phyloP scores from a whole-genome alignment of 352 stramenopile genomes.

The Elongisporangium prolatum region DNA sequence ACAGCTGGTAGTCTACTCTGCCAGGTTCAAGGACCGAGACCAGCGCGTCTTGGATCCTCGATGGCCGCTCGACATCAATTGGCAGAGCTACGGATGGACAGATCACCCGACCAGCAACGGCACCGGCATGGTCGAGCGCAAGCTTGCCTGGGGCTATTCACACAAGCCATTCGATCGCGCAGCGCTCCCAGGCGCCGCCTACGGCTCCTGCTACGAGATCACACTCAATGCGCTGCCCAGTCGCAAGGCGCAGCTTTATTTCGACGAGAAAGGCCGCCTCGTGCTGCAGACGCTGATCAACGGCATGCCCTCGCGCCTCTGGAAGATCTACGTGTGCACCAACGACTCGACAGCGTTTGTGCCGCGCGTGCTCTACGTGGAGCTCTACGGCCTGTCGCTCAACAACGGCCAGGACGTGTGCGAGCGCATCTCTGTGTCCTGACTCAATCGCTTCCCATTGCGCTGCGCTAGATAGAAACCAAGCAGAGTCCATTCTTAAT shows the following conservation, averaged over 20 bases:
- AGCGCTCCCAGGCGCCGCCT: conserved; percentile 1
- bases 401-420: conserved; percentile 46
- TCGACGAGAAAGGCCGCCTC: conserved; percentile 46
- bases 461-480: not conserved
- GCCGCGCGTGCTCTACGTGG: conserved; percentile 72
- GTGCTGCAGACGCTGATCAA: conserved; percentile 58
- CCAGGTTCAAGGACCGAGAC: conserved; percentile 53
- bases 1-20: conserved; percentile 72
- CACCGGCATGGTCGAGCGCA: conserved; percentile 62
- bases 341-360: conserved; percentile 50
- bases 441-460: not conserved
- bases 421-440: conserved; percentile 53
- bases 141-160: conserved; percentile 63
- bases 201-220: conserved; percentile 45
- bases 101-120: conserved; percentile 52
- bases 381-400: conserved; percentile 57
- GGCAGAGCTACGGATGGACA: conserved; percentile 80
- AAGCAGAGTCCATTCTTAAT: conserved; percentile 1
- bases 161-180: conserved; percentile 35
- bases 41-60: conserved; percentile 48
- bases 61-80: conserved; percentile 75
- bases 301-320: conserved; percentile 38
- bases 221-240: conserved; percentile 67
- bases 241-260: conserved; percentile 44
- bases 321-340: conserved; percentile 75